Evolutionary conservation across 495 filamentous ascomycete genomes (phyloP).

Genomic region (Astrocystis sublimbata): DNA sequence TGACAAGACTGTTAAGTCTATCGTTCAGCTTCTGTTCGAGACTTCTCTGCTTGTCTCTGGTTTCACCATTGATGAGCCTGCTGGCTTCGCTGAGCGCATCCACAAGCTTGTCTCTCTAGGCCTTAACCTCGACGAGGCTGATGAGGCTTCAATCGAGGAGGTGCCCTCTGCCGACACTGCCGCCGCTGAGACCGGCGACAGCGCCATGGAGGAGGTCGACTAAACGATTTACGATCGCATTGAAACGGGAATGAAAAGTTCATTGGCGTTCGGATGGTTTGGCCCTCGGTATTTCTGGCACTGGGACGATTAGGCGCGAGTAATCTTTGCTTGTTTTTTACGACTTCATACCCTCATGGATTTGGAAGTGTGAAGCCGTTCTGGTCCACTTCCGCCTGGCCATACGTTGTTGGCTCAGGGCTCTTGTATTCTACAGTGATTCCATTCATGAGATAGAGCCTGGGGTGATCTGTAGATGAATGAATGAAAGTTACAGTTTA

Average conservation of each 20-base stretch:
- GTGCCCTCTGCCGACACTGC: slow-evolving; percentile 56
- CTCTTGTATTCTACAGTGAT: slow-evolving; percentile 37
- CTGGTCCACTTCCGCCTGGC: slow-evolving; percentile 22
- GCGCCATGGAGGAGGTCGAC: slow-evolving; percentile 69
- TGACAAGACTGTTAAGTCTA: slow-evolving; percentile 97
- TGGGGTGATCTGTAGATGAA: slow-evolving; percentile 32
- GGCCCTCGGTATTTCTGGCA: slow-evolving; percentile 36
- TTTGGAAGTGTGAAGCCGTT: slow-evolving; percentile 19
- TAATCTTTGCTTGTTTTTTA: slow-evolving; percentile 33
- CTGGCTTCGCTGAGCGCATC: slow-evolving; percentile 95
- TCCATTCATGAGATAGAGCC: slow-evolving; percentile 33
- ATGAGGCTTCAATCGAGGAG: slow-evolving; percentile 61
- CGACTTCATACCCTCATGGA: slow-evolving; percentile 31
- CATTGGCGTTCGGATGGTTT: slow-evolving; percentile 49
- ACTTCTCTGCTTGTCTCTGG: slow-evolving; percentile 97
- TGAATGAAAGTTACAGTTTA: slow-evolving; percentile 27
- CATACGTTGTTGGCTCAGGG: slow-evolving; percentile 21
- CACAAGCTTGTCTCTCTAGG: slow-evolving; percentile 98
- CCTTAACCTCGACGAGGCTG: slow-evolving; percentile 92
- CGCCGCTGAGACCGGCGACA: slow-evolving; percentile 58
- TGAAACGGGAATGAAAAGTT: slow-evolving; percentile 42
- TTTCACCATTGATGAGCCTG: slow-evolving; percentile 99
- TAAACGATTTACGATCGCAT: slow-evolving; percentile 43
- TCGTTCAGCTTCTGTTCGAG: slow-evolving; percentile 97
- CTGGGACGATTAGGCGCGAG: slow-evolving; percentile 36